These are phyloP conservation scores for Metarhizium brunneum DNA, from an alignment of 2,329 filamentous ascomycete genomes.

Conservation along the genomic window DNA sequence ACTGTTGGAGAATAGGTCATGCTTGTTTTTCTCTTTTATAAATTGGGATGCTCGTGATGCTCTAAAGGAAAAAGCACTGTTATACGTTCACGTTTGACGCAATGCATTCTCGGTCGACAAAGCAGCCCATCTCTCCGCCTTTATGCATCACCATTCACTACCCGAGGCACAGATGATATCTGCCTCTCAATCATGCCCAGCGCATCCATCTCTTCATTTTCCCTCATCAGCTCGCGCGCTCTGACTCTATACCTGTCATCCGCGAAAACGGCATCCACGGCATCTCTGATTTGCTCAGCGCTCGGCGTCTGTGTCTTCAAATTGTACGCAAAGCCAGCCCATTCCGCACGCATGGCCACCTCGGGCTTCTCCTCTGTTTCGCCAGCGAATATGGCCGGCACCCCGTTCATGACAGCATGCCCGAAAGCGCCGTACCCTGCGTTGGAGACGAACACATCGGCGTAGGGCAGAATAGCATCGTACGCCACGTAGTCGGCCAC, in stretches of 20 bases:
- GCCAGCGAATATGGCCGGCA: constrained; percentile 37
- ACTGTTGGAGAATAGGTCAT: too few relatives aligned
- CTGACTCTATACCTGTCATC: constrained; percentile 20
- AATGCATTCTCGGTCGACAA: too few relatives aligned
- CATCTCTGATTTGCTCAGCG: constrained; percentile 17
- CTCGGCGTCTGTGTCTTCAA: constrained; percentile 25
- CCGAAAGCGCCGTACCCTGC: constrained; percentile 38
- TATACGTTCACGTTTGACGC: too few relatives aligned
- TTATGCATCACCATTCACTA: too few relatives aligned
- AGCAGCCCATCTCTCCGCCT: too few relatives aligned
- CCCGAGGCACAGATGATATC: background rate
- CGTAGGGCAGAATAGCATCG: constrained; percentile 33
- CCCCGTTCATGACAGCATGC: constrained; percentile 33
- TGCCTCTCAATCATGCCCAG: background rate
- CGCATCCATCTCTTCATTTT: constrained; percentile 20
- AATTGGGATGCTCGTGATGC: too few relatives aligned
- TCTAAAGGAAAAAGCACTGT: too few relatives aligned
- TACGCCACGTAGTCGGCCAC: constrained; percentile 39
- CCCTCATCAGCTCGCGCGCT: constrained; percentile 18
- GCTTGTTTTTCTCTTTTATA: too few relatives aligned
- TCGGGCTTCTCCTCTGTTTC: constrained; percentile 31
- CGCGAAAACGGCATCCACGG: constrained; percentile 20
- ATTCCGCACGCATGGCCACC: constrained; percentile 29
- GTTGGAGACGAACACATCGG: constrained; percentile 37
- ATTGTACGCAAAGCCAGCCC: constrained; percentile 35